These are phyloP conservation scores for Boletus reticulatus DNA, from an alignment of 768 basidiomycete genomes.

Conservation along the genomic window DNA sequence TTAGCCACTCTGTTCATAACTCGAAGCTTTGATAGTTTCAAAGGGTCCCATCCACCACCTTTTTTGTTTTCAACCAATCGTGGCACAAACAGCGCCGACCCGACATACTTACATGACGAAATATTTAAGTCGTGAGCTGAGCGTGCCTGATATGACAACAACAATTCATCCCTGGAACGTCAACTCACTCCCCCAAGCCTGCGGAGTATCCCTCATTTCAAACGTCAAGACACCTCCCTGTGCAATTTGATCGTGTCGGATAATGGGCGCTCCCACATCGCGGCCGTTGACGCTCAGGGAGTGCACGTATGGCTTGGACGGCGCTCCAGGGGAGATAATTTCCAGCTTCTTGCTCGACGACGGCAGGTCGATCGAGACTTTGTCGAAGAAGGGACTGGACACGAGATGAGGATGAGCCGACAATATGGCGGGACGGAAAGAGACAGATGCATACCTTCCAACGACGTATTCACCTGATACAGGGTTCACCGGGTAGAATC, in stretches of 20 bases:
- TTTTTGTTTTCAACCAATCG: too few relatives aligned
- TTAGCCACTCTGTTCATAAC: too few relatives aligned
- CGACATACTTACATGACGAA: too few relatives aligned
- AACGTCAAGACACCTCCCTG: constrained; percentile 58
- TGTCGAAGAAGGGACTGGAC: constrained; percentile 51
- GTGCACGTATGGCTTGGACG: constrained; percentile 58
- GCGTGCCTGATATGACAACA: too few relatives aligned
- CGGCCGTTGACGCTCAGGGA: constrained; percentile 56
- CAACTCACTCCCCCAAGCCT: constrained; percentile 38
- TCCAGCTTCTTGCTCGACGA: constrained; percentile 35
- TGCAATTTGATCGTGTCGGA: constrained; percentile 60
- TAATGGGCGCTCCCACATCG: constrained; percentile 41
- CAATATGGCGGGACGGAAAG: neutral
- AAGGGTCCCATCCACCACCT: too few relatives aligned
- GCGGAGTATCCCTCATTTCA: constrained; percentile 56
- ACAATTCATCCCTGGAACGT: neutral
- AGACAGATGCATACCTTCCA: constrained; percentile 50
- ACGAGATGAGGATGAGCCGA: neutral
- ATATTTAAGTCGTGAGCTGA: too few relatives aligned
- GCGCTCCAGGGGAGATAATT: constrained; percentile 57
- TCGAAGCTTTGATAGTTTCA: too few relatives aligned
- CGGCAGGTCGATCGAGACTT: constrained; percentile 56
- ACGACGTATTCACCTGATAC: constrained; percentile 73
- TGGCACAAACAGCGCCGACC: too few relatives aligned
- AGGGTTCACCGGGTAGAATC: constrained; percentile 85